phyloP scores from a whole-genome alignment of 1,284 basidiomycete genomes.

The Moesziomyces globuligerus region DNA sequence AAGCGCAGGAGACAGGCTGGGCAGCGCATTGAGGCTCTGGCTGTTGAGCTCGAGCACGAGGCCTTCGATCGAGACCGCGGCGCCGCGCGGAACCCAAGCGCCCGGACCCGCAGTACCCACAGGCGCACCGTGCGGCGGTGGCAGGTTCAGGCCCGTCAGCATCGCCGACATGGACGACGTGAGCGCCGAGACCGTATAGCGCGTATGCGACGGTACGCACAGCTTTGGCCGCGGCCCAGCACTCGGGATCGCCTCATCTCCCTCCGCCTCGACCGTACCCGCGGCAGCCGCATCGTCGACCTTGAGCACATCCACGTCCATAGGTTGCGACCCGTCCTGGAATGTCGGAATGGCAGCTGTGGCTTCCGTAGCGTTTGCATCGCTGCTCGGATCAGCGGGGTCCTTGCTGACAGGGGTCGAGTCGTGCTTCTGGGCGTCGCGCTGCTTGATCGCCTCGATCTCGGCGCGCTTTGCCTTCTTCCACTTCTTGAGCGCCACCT shows the following conservation, averaged over 20 bases:
- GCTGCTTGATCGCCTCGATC: slow-evolving; percentile 16
- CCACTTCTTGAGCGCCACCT: slow-evolving; percentile 36
- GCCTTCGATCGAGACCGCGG: slow-evolving; percentile 53
- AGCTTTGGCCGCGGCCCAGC: slow-evolving; percentile 24
- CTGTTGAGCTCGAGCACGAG: slow-evolving; percentile 49
- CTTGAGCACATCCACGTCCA: slow-evolving; percentile 29
- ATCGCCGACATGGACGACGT: slow-evolving; percentile 46
- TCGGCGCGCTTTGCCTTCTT: slow-evolving; percentile 28
- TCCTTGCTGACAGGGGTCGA: background rate
- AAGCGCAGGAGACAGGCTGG: slow-evolving; percentile 32
- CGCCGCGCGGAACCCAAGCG: slow-evolving; percentile 57
- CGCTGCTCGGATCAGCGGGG: background rate
- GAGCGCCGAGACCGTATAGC: slow-evolving; percentile 39
- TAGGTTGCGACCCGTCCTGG: slow-evolving; percentile 9
- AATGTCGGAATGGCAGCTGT: background rate
- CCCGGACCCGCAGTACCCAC: slow-evolving; percentile 55
- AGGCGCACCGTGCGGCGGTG: slow-evolving; percentile 53
- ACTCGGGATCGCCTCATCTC: slow-evolving; percentile 11
- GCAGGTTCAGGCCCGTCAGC: slow-evolving; percentile 44
- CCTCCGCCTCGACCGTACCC: background rate
- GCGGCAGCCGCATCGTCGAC: background rate
- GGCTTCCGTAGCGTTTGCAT: background rate
- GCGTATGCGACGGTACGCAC: slow-evolving; percentile 38
- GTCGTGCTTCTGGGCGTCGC: slow-evolving; percentile 4
- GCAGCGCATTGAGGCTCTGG: slow-evolving; percentile 24